Evolutionary conservation across 352 stramenopile genomes (phyloP).

Genomic region (Globisporangium lucens): DNA sequence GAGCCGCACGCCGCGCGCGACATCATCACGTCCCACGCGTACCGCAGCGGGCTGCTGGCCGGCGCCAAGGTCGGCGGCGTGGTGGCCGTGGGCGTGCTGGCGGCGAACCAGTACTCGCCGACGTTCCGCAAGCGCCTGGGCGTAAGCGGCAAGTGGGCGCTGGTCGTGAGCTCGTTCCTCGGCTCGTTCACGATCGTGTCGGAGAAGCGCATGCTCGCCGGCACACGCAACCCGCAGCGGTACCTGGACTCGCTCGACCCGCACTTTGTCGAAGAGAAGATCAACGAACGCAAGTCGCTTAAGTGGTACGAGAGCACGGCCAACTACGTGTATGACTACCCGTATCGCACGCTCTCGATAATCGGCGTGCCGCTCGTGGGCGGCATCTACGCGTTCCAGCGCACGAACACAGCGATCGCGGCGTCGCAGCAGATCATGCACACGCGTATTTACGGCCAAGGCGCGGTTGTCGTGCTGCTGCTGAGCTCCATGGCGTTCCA

Average conservation of each 20-base stretch:
- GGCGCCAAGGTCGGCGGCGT: slow-evolving; percentile 32
- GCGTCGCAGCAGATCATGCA: slow-evolving; percentile 86
- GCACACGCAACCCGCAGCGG: slow-evolving; percentile 65
- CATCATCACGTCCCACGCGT: slow-evolving; percentile 69
- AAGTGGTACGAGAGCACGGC: slow-evolving; percentile 56
- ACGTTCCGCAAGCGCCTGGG: slow-evolving; percentile 69
- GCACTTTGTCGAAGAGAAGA: slow-evolving; percentile 35
- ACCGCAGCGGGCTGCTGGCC: slow-evolving; percentile 51
- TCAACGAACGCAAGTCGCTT: slow-evolving; percentile 33
- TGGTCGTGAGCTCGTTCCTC: slow-evolving; percentile 61
- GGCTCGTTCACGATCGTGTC: slow-evolving; percentile 64
- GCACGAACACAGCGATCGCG: slow-evolving; percentile 65
- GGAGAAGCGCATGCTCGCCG: slow-evolving; percentile 58
- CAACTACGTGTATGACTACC: slow-evolving; percentile 83
- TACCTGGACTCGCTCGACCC: slow-evolving; percentile 63
- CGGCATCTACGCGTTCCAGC: slow-evolving; percentile 70
- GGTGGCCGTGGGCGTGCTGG: slow-evolving; percentile 26
- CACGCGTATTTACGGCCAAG: slow-evolving; percentile 82
- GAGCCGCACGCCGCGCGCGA: slow-evolving; percentile 57
- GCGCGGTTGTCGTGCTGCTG: slow-evolving; percentile 60
- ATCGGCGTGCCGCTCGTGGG: slow-evolving; percentile 64
- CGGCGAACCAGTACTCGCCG: slow-evolving; percentile 57
- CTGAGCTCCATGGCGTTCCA: slow-evolving; percentile 83
- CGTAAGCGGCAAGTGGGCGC: slow-evolving; percentile 69
- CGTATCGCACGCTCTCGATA: slow-evolving; percentile 53